Evolutionary conservation across 306 rosid species (phyloP).

Genomic region (Hippophae gyantsensis): DNA sequence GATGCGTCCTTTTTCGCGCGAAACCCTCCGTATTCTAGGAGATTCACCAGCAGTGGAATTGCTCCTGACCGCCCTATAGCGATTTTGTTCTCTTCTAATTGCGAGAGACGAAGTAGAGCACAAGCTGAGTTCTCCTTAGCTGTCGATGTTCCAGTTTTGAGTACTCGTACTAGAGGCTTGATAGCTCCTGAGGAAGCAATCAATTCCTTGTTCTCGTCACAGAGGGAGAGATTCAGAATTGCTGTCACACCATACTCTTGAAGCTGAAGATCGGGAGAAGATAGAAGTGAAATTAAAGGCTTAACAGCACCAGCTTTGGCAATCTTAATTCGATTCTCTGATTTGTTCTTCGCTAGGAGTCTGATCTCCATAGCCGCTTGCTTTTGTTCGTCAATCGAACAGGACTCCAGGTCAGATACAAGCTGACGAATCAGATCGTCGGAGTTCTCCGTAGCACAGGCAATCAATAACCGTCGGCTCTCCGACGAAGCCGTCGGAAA

Average conservation of each 20-base stretch:
- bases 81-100: slow-evolving; percentile 56
- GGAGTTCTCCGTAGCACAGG: slow-evolving; percentile 75
- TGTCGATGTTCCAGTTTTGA: slow-evolving; percentile 50
- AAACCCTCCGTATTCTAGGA: slow-evolving; percentile 53
- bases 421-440: slow-evolving; percentile 71
- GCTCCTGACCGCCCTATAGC: slow-evolving; percentile 88
- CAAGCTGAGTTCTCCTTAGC: slow-evolving; percentile 95
- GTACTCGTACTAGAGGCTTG: slow-evolving; percentile 62
- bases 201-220: slow-evolving; percentile 81
- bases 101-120: slow-evolving; percentile 75
- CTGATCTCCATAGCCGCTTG: slow-evolving; percentile 96
- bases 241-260: slow-evolving; percentile 97
- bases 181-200: slow-evolving; percentile 78
- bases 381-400: slow-evolving; percentile 69
- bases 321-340: slow-evolving; percentile 72
- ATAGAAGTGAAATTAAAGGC: slow-evolving; percentile 63
- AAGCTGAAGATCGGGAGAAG: slow-evolving; percentile 63
- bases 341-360: slow-evolving; percentile 72
- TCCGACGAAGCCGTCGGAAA: slow-evolving; percentile 56
- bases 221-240: slow-evolving; percentile 74
- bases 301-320: slow-evolving; percentile 67
- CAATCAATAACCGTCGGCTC: slow-evolving; percentile 42
- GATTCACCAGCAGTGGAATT: slow-evolving; percentile 62
- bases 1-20: slow-evolving; percentile 95
- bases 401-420: slow-evolving; percentile 53